A percentile compares a stretch with the other conserved stretches of the same genome.
These are phyloP conservation scores for Cyclotella distinguenda DNA, from an alignment of 108 stramenopile species.

Conservation along the genomic window DNA sequence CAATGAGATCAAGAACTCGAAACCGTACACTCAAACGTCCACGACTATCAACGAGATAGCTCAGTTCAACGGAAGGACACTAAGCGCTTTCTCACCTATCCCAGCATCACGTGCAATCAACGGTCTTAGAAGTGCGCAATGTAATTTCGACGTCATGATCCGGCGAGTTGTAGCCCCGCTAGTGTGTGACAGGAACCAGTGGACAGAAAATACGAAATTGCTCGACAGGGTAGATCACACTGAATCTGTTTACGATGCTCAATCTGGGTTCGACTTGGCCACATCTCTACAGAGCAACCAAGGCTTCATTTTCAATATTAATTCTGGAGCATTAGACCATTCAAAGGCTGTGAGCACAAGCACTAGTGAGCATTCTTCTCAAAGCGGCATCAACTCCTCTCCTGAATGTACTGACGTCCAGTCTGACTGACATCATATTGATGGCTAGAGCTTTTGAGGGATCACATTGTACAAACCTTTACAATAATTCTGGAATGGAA, in stretches of 20 bases:
- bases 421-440: constrained; percentile 2
- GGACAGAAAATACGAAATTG: too few relatives aligned
- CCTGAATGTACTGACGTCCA: constrained; percentile 1
- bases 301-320: neutral
- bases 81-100: constrained; percentile 9
- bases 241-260: constrained; percentile 3
- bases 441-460: too few relatives aligned
- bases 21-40: too few relatives aligned
- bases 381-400: constrained; percentile 4
- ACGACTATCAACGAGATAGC: too few relatives aligned
- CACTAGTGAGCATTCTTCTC: constrained; percentile 4
- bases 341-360: constrained; percentile 7
- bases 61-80: neutral
- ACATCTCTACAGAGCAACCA: constrained; percentile 1
- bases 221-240: too few relatives aligned
- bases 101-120: neutral
- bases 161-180: neutral
- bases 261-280: neutral
- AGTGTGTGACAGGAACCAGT: too few relatives aligned
- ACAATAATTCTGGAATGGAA: too few relatives aligned
- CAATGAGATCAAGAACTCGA: neutral
- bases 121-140: neutral
- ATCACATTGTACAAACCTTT: too few relatives aligned
- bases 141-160: neutral
- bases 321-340: too few relatives aligned